These are phyloP conservation scores for Fusarium torulosum DNA, from an alignment of 2,329 filamentous ascomycete genomes.

Conservation along the genomic window DNA sequence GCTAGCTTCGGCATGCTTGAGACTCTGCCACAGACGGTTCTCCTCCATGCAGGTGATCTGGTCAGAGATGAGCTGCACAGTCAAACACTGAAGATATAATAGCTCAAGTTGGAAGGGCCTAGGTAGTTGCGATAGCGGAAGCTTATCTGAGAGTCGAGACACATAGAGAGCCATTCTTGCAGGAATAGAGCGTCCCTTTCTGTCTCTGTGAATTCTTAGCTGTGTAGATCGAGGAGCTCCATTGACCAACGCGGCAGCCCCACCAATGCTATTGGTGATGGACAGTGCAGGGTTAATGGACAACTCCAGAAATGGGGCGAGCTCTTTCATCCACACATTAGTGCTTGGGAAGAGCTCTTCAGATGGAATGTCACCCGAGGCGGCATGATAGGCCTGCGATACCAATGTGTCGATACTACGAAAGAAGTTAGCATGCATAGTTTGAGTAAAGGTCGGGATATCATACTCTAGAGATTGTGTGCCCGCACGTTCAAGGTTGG, in stretches of 20 bases:
- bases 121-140: constrained; percentile 57
- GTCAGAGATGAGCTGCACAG: constrained; percentile 65
- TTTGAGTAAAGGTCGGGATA: not conserved
- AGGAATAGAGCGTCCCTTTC: constrained; percentile 77
- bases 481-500: constrained; percentile 65
- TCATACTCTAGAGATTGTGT: constrained; percentile 65
- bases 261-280: constrained; percentile 79
- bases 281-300: constrained; percentile 74
- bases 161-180: constrained; percentile 82
- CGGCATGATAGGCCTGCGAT: constrained; percentile 57
- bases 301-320: constrained; percentile 66
- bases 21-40: constrained; percentile 61
- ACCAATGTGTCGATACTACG: constrained; percentile 65
- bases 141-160: constrained; percentile 65
- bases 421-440: not conserved
- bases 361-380: constrained; percentile 46
- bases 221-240: constrained; percentile 40
- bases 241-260: constrained; percentile 74
- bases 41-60: constrained; percentile 62
- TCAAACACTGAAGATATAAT: constrained; percentile 64
- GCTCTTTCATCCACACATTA: constrained; percentile 73
- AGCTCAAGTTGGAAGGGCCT: constrained; percentile 61
- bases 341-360: constrained; percentile 72
- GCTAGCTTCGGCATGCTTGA: constrained; percentile 54
- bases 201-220: constrained; percentile 67